phyloP scores from a whole-genome alignment of 225 moss, liverwort and hornwort genomes.

The Polytrichum commune region DNA sequence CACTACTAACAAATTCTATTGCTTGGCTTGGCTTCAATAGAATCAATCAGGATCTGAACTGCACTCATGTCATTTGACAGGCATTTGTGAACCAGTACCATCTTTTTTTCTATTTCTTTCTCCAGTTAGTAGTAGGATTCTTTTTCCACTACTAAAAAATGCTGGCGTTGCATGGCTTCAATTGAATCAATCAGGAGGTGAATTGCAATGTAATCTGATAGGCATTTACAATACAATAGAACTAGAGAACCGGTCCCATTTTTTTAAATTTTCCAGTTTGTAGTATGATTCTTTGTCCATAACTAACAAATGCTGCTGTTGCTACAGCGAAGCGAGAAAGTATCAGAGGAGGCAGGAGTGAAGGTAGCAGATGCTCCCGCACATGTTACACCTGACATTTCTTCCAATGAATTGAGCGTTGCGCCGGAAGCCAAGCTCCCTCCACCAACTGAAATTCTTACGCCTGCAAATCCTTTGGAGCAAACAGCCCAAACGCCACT shows the following conservation, averaged over 20 bases:
- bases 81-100: too few species aligned
- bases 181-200: too few species aligned
- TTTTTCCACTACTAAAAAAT: background rate
- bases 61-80: too few species aligned
- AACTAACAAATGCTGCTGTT: background rate
- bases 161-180: background rate
- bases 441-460: slow-evolving; percentile 15
- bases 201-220: too few species aligned
- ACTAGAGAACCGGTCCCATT: too few species aligned
- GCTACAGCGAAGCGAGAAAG: slow-evolving; percentile 1
- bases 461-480: slow-evolving; percentile 22
- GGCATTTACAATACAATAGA: too few species aligned
- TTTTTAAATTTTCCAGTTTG: too few species aligned
- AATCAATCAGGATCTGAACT: too few species aligned
- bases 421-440: slow-evolving; percentile 2
- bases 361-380: slow-evolving; percentile 2
- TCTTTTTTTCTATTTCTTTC: too few species aligned
- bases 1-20: background rate
- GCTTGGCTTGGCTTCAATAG: background rate
- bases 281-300: background rate
- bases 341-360: slow-evolving; percentile 1
- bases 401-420: slow-evolving; percentile 5
- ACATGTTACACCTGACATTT: background rate
- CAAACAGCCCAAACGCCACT: slow-evolving; percentile 29
- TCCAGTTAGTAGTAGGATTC: too few species aligned